Evolutionary conservation across 1,284 basidiomycete species (phyloP), one percentile per base, ranked within the genome.

Genomic region (Abortiporus biennis): DNA sequence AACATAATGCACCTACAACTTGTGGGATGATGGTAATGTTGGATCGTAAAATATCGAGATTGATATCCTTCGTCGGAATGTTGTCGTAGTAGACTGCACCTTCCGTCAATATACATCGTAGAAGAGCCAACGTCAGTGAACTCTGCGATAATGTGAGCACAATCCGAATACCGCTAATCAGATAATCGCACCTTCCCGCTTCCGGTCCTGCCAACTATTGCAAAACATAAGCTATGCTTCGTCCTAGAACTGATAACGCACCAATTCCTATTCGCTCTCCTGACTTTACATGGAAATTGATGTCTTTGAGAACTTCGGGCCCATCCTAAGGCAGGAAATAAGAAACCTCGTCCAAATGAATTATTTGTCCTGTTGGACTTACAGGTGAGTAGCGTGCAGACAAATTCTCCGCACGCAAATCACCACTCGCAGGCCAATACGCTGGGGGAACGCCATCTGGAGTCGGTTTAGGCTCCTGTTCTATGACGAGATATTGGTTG

Each of bases 361-460:
- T 63, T 30, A 71, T 67, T 50, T 76, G 69, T 0, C 76, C 76
- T 15, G 67, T 65, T 64, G 64, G 24, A 78, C 38, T 17, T 32
- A 40, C 38, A 17, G 31, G 16, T 38, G 77, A 74, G 50, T 82
- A 84, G 16, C 69, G 65, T 16, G 79, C 78, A 13, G 68, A 73
- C 9, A 81, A 60, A 16, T 70, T 69, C 47, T 87, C 76, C 0
- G 86, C 80, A 2, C 63, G 60, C 24, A 89, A 63, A 23, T 76
- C 68, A 4, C 86, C 86, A 29, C 78, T 82, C 0, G 80, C 69
- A 0, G 87, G 87, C 86, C 87, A 90, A 45, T 83, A 77, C 0
- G 85, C 86, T 2, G 86, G 83, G 22, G 86, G 85, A 5, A 50
- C 38, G 1, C 78, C 77, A 4, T 58, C 52, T n/a, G 63, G 54